Conservation (phyloP, 495 filamentous ascomycete genomes). For the Tuber aestivum region DNA sequence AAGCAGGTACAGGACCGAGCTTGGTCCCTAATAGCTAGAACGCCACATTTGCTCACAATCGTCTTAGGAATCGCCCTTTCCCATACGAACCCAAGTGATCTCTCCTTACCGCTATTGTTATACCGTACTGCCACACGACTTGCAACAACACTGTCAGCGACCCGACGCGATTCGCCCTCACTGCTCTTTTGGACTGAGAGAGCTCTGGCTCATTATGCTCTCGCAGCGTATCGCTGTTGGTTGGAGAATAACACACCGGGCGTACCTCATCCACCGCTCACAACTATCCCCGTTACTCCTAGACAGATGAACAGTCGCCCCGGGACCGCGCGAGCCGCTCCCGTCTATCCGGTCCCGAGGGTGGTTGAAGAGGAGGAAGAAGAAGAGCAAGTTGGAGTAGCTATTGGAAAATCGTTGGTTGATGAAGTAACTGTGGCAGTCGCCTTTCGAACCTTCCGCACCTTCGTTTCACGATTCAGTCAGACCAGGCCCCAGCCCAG, state of each 20-base stretch:
- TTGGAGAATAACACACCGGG: conserved; percentile 42
- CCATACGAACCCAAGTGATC: conserved; percentile 32
- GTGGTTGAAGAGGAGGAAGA: conserved; percentile 16
- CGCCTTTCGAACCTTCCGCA: conserved; percentile 37
- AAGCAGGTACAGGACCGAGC: conserved; percentile 27
- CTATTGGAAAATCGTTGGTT: conserved; percentile 28
- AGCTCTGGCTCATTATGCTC: conserved; percentile 36
- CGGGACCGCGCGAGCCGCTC: not conserved
- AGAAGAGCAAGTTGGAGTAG: conserved; percentile 25
- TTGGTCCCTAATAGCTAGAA: not conserved
- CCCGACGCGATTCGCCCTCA: conserved; percentile 12
- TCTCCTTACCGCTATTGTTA: conserved; percentile 33
- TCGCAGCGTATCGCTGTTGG: conserved; percentile 42
- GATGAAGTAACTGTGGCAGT: conserved; percentile 36
- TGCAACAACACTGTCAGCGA: conserved; percentile 17
- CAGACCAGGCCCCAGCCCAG: conserved; percentile 16
- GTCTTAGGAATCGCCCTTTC: conserved; percentile 34
- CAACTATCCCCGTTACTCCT: conserved; percentile 44
- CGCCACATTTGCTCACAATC: conserved; percentile 7
- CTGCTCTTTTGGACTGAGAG: conserved; percentile 38
- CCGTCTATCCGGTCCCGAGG: not conserved
- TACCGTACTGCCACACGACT: conserved; percentile 36
- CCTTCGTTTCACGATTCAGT: conserved; percentile 19
- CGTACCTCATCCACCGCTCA: conserved; percentile 44
- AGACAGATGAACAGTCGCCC: not conserved